Evolutionary conservation across 129 eudicot species (phyloP), one percentile per base, ranked within the genome.

Genomic region (Flaveria ramosissima): DNA sequence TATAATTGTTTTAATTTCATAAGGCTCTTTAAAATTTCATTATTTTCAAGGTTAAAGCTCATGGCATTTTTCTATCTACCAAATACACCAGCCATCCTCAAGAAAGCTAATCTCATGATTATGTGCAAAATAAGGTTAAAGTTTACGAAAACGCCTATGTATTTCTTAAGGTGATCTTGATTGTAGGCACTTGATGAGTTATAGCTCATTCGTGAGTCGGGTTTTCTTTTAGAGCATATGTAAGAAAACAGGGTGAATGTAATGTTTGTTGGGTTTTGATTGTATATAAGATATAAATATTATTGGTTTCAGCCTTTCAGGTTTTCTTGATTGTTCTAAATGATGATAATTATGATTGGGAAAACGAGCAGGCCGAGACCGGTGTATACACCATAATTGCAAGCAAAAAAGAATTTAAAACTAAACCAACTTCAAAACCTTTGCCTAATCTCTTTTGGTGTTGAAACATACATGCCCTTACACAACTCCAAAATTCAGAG

Each of bases 371-470:
- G 62, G 27, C 7, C 27, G 39, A 55, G 24, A 17, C 6, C 7
- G 39, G 39, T 45, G 59, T 13, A 45, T 43, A 20, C 41, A 17
- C 47, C 21, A 72, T n/a, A 32, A 32, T 72, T 32, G 32, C n/a
- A 50, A 32, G 43, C 27, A 26, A 51, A 46, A 24, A 26, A n/a
- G 62, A 71, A n/a, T 51, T 71, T n/a, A 6, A 41, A 51, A 51
- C 75, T 36, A 32, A 53, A 32, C 20, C 15, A 61, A 27, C 45
- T 16, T 46, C 56, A 68, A 68, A 68, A 43, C 56, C 41, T 68
- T 23, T 0, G 1, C 43, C 14, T 14, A 70, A 21, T 52, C 57
- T 60, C 56, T 60, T 21, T 60, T 43, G 26, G 59, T 42, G 42
- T 42, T n/a, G 4, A 74, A 2, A 74, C 68, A 74, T 7, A 47